These are phyloP conservation scores for Botrytis medusae DNA, from an alignment of 2,329 filamentous ascomycete genomes.

Conservation along the genomic window DNA sequence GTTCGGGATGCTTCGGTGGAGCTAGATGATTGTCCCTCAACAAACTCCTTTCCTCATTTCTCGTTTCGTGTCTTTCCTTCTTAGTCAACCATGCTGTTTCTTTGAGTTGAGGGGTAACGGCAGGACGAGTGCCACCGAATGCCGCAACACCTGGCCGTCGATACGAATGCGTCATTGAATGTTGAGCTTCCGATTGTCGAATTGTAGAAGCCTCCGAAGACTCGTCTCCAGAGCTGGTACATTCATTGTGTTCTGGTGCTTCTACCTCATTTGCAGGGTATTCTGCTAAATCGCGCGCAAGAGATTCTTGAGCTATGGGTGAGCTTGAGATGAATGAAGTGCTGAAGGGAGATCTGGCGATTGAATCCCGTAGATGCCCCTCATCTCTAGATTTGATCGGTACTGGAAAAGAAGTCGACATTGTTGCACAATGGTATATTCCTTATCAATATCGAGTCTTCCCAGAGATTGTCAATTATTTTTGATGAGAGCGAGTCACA, in stretches of 20 bases:
- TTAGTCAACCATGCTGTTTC: conserved; percentile 51
- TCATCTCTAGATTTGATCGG: conserved; percentile 28
- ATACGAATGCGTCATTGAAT: conserved; percentile 65
- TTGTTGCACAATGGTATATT: conserved; percentile 21
- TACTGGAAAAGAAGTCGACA: conserved; percentile 36
- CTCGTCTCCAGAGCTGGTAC: conserved; percentile 43
- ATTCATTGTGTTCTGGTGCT: conserved; percentile 43
- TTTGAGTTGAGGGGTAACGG: conserved; percentile 59
- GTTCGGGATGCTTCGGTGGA: conserved; percentile 56
- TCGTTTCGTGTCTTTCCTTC: conserved; percentile 56
- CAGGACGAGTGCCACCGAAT: conserved; percentile 67
- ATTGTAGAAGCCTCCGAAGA: conserved; percentile 39
- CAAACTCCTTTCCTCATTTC: conserved; percentile 59
- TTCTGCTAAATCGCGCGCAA: conserved; percentile 66
- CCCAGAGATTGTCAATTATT: neutral
- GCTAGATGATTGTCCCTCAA: conserved; percentile 64
- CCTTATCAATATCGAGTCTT: neutral
- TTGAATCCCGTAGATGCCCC: conserved; percentile 25
- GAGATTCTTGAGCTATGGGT: conserved; percentile 64
- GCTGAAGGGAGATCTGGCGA: conserved; percentile 41
- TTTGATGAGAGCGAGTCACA: conserved; percentile 3
- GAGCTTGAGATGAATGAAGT: conserved; percentile 57
- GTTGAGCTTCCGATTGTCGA: conserved; percentile 40
- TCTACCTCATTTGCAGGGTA: conserved; percentile 58
- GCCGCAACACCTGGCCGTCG: conserved; percentile 75